A percentile compares a stretch with the other conserved stretches of the same genome.
Conservation (phyloP, 1,284 basidiomycete species). For the Marasmius sp. region DNA sequence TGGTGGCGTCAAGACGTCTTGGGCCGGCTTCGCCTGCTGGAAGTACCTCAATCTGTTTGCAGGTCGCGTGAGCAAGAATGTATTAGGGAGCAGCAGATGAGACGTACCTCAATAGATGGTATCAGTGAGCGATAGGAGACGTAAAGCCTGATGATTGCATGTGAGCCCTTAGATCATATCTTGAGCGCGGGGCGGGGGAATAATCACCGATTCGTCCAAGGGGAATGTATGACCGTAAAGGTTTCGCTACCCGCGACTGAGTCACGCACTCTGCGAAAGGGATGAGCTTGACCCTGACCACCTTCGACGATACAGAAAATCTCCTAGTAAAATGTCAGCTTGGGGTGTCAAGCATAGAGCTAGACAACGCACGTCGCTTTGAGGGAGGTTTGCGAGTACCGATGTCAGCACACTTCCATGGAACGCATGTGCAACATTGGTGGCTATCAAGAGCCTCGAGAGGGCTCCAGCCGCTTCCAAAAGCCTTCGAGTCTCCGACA, state of each 20-base stretch:
- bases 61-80: slow-evolving; percentile 6
- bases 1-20: slow-evolving; percentile 63
- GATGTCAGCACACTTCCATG: slow-evolving; percentile 64
- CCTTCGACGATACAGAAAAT: slow-evolving; percentile 56
- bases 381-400: slow-evolving; percentile 51
- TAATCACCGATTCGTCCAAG: slow-evolving; percentile 50
- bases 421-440: slow-evolving; percentile 64
- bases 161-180: slow-evolving; percentile 9
- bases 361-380: slow-evolving; percentile 50
- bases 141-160: slow-evolving; percentile 42
- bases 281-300: slow-evolving; percentile 42
- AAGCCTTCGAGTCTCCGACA: slow-evolving; percentile 65
- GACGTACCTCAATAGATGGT: slow-evolving; percentile 37
- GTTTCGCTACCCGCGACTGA: slow-evolving; percentile 44
- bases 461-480: slow-evolving; percentile 63
- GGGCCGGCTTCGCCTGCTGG: slow-evolving; percentile 79
- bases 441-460: slow-evolving; percentile 50
- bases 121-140: slow-evolving; percentile 54
- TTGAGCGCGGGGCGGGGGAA: slow-evolving; percentile 4
- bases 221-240: slow-evolving; percentile 44
- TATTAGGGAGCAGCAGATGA: slow-evolving; percentile 8
- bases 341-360: slow-evolving; percentile 1
- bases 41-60: slow-evolving; percentile 71
- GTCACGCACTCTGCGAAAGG: slow-evolving; percentile 53
- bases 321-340: slow-evolving; percentile 34